Conservation (phyloP, 495 filamentous ascomycete species). For the Collariella sp. region DNA sequence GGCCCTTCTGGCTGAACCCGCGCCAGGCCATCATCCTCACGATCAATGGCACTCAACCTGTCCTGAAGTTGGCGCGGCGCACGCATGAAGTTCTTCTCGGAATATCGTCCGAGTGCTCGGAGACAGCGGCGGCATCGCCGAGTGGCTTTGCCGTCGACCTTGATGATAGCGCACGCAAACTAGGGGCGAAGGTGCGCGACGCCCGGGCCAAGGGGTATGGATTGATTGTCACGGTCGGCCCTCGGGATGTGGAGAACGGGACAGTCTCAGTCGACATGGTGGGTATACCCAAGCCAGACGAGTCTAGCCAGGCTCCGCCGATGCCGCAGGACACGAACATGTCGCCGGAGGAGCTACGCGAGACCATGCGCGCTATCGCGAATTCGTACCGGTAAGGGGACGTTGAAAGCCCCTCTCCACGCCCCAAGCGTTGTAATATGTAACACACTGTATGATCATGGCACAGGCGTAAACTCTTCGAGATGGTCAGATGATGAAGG, state of each 20-base stretch:
- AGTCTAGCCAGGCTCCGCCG: slow-evolving; percentile 2
- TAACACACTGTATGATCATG: not conserved
- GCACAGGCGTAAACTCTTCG: not conserved
- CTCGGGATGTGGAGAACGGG: slow-evolving; percentile 37
- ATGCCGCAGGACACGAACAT: slow-evolving; percentile 20
- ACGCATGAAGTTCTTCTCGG: slow-evolving; percentile 40
- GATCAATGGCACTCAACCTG: slow-evolving; percentile 54
- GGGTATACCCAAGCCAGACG: slow-evolving; percentile 6
- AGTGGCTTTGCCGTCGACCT: slow-evolving; percentile 61
- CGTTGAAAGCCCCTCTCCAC: not conserved
- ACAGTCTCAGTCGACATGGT: slow-evolving; percentile 30
- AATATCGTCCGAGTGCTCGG: slow-evolving; percentile 26
- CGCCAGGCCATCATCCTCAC: slow-evolving; percentile 72
- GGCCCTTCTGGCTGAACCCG: slow-evolving; percentile 90
- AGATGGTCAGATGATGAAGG: not conserved
- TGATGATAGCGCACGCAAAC: slow-evolving; percentile 52
- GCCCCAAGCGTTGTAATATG: not conserved
- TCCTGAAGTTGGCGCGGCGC: slow-evolving; percentile 49
- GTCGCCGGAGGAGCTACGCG: slow-evolving; percentile 27
- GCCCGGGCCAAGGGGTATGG: slow-evolving; percentile 69
- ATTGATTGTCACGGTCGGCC: slow-evolving; percentile 64
- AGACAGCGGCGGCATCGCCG: slow-evolving; percentile 27
- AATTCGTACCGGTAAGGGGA: slow-evolving; percentile 24
- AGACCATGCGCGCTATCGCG: slow-evolving; percentile 27
- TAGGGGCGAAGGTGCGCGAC: slow-evolving; percentile 61